A percentile compares a stretch with the other conserved stretches of the same genome.
These are phyloP conservation scores for Pestalotiopsis sp. DNA, from an alignment of 2,329 filamentous ascomycete genomes.

Conservation along the genomic window DNA sequence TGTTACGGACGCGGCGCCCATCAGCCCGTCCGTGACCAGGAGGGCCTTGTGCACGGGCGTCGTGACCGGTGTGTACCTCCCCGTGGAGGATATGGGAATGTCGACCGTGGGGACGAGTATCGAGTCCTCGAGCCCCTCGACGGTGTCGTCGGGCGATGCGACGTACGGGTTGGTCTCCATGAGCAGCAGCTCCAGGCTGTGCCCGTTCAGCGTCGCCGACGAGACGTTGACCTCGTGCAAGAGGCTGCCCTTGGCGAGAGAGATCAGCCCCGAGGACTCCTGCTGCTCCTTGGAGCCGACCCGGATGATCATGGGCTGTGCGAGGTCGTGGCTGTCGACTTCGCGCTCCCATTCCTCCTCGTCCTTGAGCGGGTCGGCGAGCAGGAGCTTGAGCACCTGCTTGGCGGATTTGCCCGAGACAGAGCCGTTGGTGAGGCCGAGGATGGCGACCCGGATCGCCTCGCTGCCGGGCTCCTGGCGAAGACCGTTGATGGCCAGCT, in stretches of 20 bases:
- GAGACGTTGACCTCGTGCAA: slow-evolving; percentile 65
- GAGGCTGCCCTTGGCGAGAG: slow-evolving; percentile 43
- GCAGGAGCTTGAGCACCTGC: slow-evolving; percentile 67
- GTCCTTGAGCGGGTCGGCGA: slow-evolving; percentile 70
- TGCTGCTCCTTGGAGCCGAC: slow-evolving; percentile 41
- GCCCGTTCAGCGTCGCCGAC: slow-evolving; percentile 61
- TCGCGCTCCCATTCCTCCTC: slow-evolving; percentile 69
- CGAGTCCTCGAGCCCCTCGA: slow-evolving; percentile 59
- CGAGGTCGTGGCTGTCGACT: slow-evolving; percentile 53
- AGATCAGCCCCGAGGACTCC: slow-evolving; percentile 41
- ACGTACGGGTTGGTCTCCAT: slow-evolving; percentile 55
- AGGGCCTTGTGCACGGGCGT: slow-evolving; percentile 86
- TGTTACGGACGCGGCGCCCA: slow-evolving; percentile 62
- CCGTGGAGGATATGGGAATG: slow-evolving; percentile 66
- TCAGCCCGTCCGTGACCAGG: slow-evolving; percentile 72
- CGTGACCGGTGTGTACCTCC: slow-evolving; percentile 67
- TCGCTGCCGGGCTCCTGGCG: slow-evolving; percentile 59
- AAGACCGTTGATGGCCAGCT: slow-evolving; percentile 70
- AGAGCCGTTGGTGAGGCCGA: slow-evolving; percentile 47
- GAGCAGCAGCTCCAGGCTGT: slow-evolving; percentile 67
- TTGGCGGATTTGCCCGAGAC: slow-evolving; percentile 55
- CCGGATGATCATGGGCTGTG: slow-evolving; percentile 65
- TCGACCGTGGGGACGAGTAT: slow-evolving; percentile 78
- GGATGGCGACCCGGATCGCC: slow-evolving; percentile 60
- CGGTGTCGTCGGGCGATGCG: slow-evolving; percentile 39